Evolutionary conservation across 169 alveolate species (phyloP).

Genomic region (Eimeria falciformis): DNA sequence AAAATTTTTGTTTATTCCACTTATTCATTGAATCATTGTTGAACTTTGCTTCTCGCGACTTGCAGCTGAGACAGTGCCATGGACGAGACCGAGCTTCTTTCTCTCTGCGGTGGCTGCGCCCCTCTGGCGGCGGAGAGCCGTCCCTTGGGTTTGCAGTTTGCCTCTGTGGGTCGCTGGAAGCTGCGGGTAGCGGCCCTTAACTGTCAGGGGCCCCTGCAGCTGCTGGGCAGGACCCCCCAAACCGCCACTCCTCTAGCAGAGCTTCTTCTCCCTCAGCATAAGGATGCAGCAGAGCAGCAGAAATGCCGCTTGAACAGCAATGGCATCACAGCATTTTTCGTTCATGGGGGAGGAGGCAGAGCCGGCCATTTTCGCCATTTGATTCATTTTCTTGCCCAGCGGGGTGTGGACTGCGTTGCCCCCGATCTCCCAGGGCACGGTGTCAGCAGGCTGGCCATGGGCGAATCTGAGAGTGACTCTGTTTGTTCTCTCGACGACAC

Average conservation of each 20-base stretch:
- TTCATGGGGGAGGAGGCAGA: conserved; percentile 65
- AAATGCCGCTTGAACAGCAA: not conserved
- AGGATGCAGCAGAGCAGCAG: not conserved
- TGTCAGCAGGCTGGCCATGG: not conserved
- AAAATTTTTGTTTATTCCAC: too few species aligned
- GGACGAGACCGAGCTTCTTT: not conserved
- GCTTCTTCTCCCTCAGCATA: too few species aligned
- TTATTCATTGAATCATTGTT: too few species aligned
- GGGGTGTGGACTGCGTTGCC: conserved; percentile 60
- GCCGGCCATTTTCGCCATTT: conserved; percentile 62
- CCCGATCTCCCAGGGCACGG: conserved; percentile 71
- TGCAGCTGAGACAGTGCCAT: not conserved
- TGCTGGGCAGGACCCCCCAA: conserved; percentile 9
- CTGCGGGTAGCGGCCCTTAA: not conserved
- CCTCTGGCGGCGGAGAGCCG: conserved; percentile 29
- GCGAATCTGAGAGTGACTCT: not conserved
- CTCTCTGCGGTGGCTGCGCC: conserved; percentile 32
- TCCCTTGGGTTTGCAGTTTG: conserved; percentile 8
- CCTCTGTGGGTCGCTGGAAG: conserved; percentile 24
- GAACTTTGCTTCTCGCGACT: too few species aligned
- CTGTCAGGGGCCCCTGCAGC: conserved; percentile 41
- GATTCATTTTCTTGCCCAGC: conserved; percentile 40
- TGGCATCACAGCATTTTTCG: conserved; percentile 32
- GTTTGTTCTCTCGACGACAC: conserved; percentile 11
- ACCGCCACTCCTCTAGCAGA: conserved; percentile 13